Percentiles rank a stretch among this genome's conserved stretches.
Evolutionary conservation across 768 basidiomycete species (phyloP).

Genomic region (Termitomyces sp.): DNA sequence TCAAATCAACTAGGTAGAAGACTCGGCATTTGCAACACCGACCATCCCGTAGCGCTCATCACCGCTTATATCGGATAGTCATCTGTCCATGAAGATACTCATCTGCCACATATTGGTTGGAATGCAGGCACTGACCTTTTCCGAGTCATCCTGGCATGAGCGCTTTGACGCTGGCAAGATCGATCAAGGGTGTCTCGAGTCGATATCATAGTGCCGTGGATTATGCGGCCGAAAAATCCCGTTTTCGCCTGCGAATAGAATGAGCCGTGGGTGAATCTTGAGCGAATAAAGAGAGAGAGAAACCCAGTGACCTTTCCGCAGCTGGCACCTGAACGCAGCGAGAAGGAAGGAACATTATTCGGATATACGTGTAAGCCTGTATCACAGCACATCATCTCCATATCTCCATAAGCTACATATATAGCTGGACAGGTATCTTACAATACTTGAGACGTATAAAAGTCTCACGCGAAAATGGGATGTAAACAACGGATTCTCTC

Average conservation of each 20-base stretch:
- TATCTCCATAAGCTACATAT: too few species aligned
- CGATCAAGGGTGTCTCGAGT: neutral
- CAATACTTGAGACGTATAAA: too few species aligned
- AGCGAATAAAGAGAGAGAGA: neutral
- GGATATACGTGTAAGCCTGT: too few species aligned
- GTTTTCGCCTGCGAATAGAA: neutral
- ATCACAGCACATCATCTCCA: too few species aligned
- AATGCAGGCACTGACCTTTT: neutral
- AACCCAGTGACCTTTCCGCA: neutral
- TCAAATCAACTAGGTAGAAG: slow-evolving; percentile 18
- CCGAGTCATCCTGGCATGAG: neutral
- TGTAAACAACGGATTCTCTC: neutral
- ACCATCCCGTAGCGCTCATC: slow-evolving; percentile 35
- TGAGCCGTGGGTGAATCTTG: neutral
- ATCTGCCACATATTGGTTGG: slow-evolving; percentile 35
- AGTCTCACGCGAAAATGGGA: neutral
- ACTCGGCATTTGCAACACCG: slow-evolving; percentile 40
- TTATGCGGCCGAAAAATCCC: neutral
- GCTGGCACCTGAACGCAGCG: neutral
- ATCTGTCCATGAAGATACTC: slow-evolving; percentile 35
- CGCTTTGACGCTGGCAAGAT: neutral
- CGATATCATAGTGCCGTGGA: neutral
- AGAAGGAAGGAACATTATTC: neutral
- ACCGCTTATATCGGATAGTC: slow-evolving; percentile 38
- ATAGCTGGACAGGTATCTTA: too few species aligned